phyloP scores from a whole-genome alignment of 441 rosid genomes.

The Geranium incanum region DNA sequence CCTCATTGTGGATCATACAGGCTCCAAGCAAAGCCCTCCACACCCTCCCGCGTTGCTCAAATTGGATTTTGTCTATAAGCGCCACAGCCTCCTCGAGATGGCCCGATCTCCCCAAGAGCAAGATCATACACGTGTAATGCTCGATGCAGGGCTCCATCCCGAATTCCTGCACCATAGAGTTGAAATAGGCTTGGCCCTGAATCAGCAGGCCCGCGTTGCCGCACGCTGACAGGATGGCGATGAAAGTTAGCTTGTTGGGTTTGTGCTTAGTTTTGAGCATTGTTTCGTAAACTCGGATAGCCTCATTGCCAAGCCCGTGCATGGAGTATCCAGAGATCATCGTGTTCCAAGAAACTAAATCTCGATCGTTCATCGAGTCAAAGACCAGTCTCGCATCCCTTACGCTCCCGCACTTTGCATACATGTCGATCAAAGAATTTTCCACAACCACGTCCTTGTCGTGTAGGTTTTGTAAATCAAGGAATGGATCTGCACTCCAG shows the following conservation, averaged over 20 bases:
- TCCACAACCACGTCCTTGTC: constrained; percentile 44
- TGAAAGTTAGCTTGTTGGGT: constrained; percentile 23
- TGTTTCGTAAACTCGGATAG: constrained; percentile 19
- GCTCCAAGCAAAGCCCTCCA: constrained; percentile 90
- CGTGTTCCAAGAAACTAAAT: constrained; percentile 66
- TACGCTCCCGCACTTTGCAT: constrained; percentile 80
- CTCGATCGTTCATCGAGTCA: constrained; percentile 36
- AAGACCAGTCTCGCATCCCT: constrained; percentile 50
- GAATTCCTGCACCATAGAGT: constrained; percentile 58
- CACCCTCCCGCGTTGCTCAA: constrained; percentile 53
- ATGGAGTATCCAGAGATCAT: constrained; percentile 78
- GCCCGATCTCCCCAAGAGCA: constrained; percentile 73
- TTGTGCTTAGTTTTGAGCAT: constrained; percentile 15
- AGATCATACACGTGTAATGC: constrained; percentile 79
- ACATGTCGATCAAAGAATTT: constrained; percentile 86
- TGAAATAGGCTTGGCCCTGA: constrained; percentile 53
- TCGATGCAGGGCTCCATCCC: constrained; percentile 66
- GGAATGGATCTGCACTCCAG: constrained; percentile 65
- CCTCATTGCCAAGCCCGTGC: constrained; percentile 44
- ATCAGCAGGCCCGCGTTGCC: constrained; percentile 63
- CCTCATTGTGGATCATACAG: constrained; percentile 59
- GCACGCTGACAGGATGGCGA: constrained; percentile 50
- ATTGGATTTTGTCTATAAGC: constrained; percentile 59
- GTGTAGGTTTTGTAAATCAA: constrained; percentile 50
- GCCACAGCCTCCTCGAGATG: constrained; percentile 55